Evolutionary conservation across 352 stramenopile genomes (phyloP).

Genomic region (Phytophthora hibernalis): DNA sequence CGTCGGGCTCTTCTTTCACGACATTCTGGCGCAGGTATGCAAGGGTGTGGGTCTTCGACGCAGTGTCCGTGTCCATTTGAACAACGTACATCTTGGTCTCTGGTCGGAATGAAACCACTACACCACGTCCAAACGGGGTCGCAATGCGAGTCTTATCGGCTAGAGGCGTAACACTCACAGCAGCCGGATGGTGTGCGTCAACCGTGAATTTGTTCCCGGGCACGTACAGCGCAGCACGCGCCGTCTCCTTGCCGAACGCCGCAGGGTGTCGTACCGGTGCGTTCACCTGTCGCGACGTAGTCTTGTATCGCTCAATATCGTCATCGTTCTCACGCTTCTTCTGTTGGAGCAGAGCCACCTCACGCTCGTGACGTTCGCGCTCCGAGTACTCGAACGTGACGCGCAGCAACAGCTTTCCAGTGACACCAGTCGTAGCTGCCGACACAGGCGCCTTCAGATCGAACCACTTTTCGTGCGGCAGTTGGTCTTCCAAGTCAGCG

Average conservation of each 20-base stretch:
- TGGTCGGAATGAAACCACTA: conserved; percentile 74
- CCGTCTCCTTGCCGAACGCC: conserved; percentile 63
- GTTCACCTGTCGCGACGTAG: conserved; percentile 64
- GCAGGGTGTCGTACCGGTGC: conserved; percentile 62
- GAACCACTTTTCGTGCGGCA: conserved; percentile 60
- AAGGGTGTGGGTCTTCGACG: conserved; percentile 65
- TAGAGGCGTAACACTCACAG: conserved; percentile 67
- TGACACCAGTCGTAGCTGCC: conserved; percentile 21
- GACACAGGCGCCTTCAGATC: conserved; percentile 54
- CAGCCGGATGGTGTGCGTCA: conserved; percentile 69
- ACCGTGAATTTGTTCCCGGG: conserved; percentile 75
- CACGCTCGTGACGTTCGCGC: conserved; percentile 46
- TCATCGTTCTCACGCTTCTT: conserved; percentile 76
- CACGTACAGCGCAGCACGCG: conserved; percentile 71
- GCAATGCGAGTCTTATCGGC: conserved; percentile 79
- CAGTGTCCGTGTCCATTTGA: conserved; percentile 67
- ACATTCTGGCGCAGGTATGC: conserved; percentile 74
- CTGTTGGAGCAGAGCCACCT: conserved; percentile 45
- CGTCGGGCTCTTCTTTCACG: conserved; percentile 72
- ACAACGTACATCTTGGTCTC: conserved; percentile 86
- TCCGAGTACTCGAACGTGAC: conserved; percentile 71
- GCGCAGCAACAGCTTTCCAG: conserved; percentile 59
- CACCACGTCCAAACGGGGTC: conserved; percentile 76
- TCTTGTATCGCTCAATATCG: conserved; percentile 67
- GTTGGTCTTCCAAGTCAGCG: conserved; percentile 65